A percentile compares a stretch with the other conserved stretches of the same genome.
Evolutionary conservation across 2,329 filamentous ascomycete genomes (phyloP).

Genomic region (Apiospora marii): DNA sequence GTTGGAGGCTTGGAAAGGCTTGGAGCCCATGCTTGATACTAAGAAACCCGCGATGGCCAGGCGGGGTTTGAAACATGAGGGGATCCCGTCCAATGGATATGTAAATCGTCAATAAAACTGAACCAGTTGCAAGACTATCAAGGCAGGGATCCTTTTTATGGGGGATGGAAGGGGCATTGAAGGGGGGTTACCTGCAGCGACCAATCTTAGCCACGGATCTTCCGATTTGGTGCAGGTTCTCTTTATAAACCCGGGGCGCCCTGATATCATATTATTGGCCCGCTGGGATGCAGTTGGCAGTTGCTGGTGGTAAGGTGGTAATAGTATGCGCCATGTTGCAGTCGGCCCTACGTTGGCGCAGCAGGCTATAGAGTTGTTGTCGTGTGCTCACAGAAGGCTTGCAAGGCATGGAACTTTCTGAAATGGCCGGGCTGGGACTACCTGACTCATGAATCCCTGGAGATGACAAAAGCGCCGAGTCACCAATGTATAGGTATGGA

Average conservation of each 20-base stretch:
- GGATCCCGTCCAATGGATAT: slow-evolving; percentile 6
- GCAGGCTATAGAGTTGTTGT: slow-evolving; percentile 1
- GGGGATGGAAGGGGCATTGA: not conserved
- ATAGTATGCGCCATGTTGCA: slow-evolving; percentile 13
- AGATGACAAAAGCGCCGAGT: not conserved
- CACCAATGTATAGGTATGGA: not conserved
- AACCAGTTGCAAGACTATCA: not conserved
- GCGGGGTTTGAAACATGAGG: slow-evolving; percentile 18
- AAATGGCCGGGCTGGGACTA: not conserved
- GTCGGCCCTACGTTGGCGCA: not conserved
- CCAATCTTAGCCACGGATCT: slow-evolving; percentile 5
- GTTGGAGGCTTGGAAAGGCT: not conserved
- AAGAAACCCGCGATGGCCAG: not conserved
- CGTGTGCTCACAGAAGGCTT: not conserved
- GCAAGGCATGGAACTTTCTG: slow-evolving; percentile 6
- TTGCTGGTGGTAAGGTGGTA: slow-evolving; percentile 8
- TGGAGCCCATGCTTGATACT: not conserved
- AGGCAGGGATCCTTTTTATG: slow-evolving; percentile 1
- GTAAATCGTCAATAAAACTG: slow-evolving; percentile 9
- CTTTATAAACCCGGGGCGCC: slow-evolving; percentile 1
- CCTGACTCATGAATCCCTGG: not conserved
- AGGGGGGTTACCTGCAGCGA: not conserved
- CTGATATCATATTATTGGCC: not conserved
- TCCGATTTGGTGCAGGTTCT: slow-evolving; percentile 12
- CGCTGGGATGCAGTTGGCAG: not conserved